Percentiles rank a stretch among this genome's conserved stretches.
phyloP scores from a whole-genome alignment of 306 rosid genomes.

The Lathyrus tuberosus region DNA sequence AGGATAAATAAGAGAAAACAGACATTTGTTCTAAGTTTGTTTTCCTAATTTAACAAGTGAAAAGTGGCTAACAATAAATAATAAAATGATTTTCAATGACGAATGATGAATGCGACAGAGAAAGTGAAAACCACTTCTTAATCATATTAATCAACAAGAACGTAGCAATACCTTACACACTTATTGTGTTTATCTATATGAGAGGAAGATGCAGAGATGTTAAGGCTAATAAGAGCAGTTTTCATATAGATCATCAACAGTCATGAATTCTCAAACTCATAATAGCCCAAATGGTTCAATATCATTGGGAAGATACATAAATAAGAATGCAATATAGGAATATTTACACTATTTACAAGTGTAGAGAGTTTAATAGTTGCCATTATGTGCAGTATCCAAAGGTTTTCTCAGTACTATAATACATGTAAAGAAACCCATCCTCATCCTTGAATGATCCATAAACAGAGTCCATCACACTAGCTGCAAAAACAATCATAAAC shows the following conservation, averaged over 20 bases:
- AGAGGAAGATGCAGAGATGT: not conserved
- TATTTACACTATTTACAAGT: slow-evolving; percentile 14
- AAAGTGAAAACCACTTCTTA: not conserved
- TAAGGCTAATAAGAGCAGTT: slow-evolving; percentile 1
- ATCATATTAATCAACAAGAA: not conserved
- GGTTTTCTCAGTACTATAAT: slow-evolving; percentile 88
- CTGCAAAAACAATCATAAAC: slow-evolving; percentile 45
- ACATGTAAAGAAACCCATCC: slow-evolving; percentile 92
- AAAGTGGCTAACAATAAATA: not conserved
- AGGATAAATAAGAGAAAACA: not conserved
- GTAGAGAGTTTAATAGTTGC: slow-evolving; percentile 24
- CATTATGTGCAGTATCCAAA: slow-evolving; percentile 54
- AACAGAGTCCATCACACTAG: slow-evolving; percentile 51
- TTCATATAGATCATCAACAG: slow-evolving; percentile 1
- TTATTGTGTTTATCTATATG: not conserved
- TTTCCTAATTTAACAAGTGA: not conserved
- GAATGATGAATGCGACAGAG: not conserved
- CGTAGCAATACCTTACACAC: not conserved
- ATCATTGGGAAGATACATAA: not conserved
- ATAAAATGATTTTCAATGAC: not conserved
- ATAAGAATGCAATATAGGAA: slow-evolving; percentile 12
- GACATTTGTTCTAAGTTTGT: not conserved
- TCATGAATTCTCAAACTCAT: slow-evolving; percentile 10
- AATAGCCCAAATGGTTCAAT: slow-evolving; percentile 4
- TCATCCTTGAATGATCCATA: slow-evolving; percentile 69